Evolutionary conservation across 2,329 filamentous ascomycete genomes (phyloP), one percentile per base, ranked within the genome.

Genomic region (Fusarium metavorans): DNA sequence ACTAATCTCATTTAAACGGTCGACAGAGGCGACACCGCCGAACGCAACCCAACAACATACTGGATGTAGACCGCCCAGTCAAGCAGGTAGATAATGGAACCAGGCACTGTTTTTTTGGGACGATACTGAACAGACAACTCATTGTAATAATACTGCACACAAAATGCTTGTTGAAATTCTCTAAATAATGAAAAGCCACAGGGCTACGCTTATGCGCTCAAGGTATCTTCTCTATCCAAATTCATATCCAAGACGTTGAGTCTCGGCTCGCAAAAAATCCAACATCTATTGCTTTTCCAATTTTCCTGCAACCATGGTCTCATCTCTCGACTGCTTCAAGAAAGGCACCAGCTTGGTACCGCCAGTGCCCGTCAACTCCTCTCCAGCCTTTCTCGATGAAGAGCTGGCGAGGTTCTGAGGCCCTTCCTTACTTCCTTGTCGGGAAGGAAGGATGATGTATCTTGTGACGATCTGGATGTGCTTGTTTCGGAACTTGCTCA

Each of bases 341-440:
- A 98, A 98, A 0, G 95, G 94, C 67, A 98, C 93, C 62, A 98
- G 83, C 1, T 92, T 91, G 0, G 96, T 98, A 0, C 96, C 96
- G 3, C 95, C 95, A 0, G 95, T 98, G 0, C 96, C 96, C 1
- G 92, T 92, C 48, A 97, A 85, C 73, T 93, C 84, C 23, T 81
- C 78, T 20, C 80, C 80, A 1, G 76, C 76, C 60, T 80, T 82
- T 20, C 75, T 70, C 14, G 84, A 82, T 16, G 85, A 87, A 0
- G 84, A 85, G 30, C 85, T 88, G 1, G 87, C 85, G 62, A 88
- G 76, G 67, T 88, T 88, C 68, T 81, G 80, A 8, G 75, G 77
- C 3, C 76, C 71, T 0, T 75, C 70, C 27, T 72, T 78, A 34
- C 58, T 54, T 2, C 73, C 65, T 67, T 86, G 83, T 63, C 83